These are phyloP conservation scores for Phlegmacium glaucopus DNA, from an alignment of 768 basidiomycete genomes.

Conservation along the genomic window DNA sequence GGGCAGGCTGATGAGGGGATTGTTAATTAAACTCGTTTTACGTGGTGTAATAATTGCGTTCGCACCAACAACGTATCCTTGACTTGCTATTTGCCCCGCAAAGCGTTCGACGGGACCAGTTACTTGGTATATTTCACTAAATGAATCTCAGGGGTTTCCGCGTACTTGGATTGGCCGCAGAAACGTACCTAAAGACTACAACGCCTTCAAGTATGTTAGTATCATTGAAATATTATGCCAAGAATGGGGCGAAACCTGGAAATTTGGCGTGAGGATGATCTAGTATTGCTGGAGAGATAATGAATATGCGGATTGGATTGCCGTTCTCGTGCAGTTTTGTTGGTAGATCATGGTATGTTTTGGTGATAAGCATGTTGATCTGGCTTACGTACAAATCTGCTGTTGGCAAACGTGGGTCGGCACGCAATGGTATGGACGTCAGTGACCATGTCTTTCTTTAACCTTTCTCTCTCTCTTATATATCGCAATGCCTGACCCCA, in stretches of 20 bases:
- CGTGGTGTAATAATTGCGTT: neutral
- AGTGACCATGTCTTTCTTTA: conserved; percentile 1
- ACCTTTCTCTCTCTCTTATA: conserved; percentile 3
- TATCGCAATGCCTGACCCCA: conserved; percentile 32
- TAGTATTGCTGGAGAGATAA: conserved; percentile 76
- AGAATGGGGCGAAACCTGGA: conserved; percentile 55
- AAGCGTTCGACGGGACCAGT: conserved; percentile 97
- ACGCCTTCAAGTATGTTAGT: conserved; percentile 48
- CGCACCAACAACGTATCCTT: conserved; percentile 80
- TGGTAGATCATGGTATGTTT: conserved; percentile 73
- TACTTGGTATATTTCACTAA: conserved; percentile 92
- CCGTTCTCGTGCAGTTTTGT: conserved; percentile 58
- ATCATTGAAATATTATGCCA: neutral
- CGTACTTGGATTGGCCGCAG: neutral
- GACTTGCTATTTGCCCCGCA: conserved; percentile 83
- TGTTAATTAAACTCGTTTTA: neutral
- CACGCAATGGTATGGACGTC: no score
- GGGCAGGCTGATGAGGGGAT: conserved; percentile 57
- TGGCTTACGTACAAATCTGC: neutral
- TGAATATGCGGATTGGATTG: conserved; percentile 73
- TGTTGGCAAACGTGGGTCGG: neutral
- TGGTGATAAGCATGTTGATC: conserved; percentile 78
- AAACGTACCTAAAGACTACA: conserved; percentile 68
- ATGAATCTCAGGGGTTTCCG: neutral
- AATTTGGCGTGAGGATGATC: conserved; percentile 90